These are phyloP conservation scores for Neurospora sp. DNA, from an alignment of 2,329 filamentous ascomycete species.

Conservation along the genomic window DNA sequence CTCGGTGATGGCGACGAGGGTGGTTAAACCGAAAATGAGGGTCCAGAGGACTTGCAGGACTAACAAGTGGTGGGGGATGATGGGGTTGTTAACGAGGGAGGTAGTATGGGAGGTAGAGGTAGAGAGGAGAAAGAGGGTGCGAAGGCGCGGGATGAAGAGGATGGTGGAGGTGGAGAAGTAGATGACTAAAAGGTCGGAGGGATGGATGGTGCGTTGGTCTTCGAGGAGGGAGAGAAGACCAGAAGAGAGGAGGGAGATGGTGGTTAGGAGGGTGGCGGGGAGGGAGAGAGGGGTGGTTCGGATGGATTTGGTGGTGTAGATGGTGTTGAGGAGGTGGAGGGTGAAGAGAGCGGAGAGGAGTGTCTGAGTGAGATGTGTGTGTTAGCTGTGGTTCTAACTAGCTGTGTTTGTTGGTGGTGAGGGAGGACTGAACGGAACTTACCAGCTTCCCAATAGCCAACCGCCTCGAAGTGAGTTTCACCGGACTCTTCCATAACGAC, in stretches of 20 bases:
- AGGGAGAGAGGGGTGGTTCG: neutral
- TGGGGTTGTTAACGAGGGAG: too few relatives aligned
- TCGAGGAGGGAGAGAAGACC: slow-evolving; percentile 7
- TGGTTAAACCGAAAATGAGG: neutral
- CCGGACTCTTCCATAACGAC: slow-evolving; percentile 3
- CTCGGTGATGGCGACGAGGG: neutral
- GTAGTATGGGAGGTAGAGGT: too few relatives aligned
- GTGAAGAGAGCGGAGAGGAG: slow-evolving; percentile 3
- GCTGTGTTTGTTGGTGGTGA: neutral
- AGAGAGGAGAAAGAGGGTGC: slow-evolving; percentile 6
- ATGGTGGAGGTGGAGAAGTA: slow-evolving; percentile 11
- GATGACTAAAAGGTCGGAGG: slow-evolving; percentile 10
- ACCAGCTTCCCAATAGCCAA: slow-evolving; percentile 8
- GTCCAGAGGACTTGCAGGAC: slow-evolving; percentile 1
- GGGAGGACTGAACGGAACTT: neutral
- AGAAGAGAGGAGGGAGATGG: neutral
- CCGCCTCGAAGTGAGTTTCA: slow-evolving; percentile 5
- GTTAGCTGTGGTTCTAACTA: neutral
- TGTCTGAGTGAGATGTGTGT: neutral
- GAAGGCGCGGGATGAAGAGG: slow-evolving; percentile 6
- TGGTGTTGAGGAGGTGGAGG: slow-evolving; percentile 4
- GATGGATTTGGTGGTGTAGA: neutral
- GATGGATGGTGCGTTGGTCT: slow-evolving; percentile 11
- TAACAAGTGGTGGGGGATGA: neutral
- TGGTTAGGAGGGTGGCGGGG: slow-evolving; percentile 1